Percentiles rank a stretch among this genome's conserved stretches.
phyloP scores from a whole-genome alignment of 352 stramenopile species.

The Hyaloperonospora brassicae region DNA sequence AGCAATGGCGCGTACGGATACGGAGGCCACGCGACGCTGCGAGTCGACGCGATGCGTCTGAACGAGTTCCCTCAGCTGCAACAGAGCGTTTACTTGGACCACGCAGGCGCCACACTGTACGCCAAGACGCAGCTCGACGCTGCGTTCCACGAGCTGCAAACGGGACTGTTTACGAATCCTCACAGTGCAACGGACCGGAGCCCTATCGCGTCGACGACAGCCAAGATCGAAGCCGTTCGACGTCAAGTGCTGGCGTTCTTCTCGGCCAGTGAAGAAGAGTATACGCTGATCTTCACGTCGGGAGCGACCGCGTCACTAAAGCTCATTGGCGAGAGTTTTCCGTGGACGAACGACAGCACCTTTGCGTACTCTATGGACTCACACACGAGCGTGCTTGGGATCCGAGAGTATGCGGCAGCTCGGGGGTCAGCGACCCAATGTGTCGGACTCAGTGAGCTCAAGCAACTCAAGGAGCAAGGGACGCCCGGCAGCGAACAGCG shows the following conservation, averaged over 20 bases:
- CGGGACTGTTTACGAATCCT: slow-evolving; percentile 53
- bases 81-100: slow-evolving; percentile 67
- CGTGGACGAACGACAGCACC: slow-evolving; percentile 41
- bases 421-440: neutral
- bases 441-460: neutral
- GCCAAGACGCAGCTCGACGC: slow-evolving; percentile 50
- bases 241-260: slow-evolving; percentile 64
- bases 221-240: slow-evolving; percentile 36
- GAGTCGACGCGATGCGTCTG: slow-evolving; percentile 35
- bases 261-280: slow-evolving; percentile 53
- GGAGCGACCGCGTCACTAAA: slow-evolving; percentile 77
- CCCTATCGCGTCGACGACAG: slow-evolving; percentile 33
- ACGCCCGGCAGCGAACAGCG: neutral
- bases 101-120: slow-evolving; percentile 79
- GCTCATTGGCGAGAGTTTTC: slow-evolving; percentile 74
- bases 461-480: neutral
- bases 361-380: slow-evolving; percentile 61
- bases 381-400: slow-evolving; percentile 68
- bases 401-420: slow-evolving; percentile 36
- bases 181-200: slow-evolving; percentile 33
- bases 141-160: slow-evolving; percentile 40
- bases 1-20: slow-evolving; percentile 30
- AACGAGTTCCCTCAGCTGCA: slow-evolving; percentile 41
- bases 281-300: slow-evolving; percentile 80
- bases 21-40: slow-evolving; percentile 14